Percentiles rank a stretch among this genome's conserved stretches.
Evolutionary conservation across 2,329 filamentous ascomycete species (phyloP).

Genomic region (Penicillium psychrosexuale): DNA sequence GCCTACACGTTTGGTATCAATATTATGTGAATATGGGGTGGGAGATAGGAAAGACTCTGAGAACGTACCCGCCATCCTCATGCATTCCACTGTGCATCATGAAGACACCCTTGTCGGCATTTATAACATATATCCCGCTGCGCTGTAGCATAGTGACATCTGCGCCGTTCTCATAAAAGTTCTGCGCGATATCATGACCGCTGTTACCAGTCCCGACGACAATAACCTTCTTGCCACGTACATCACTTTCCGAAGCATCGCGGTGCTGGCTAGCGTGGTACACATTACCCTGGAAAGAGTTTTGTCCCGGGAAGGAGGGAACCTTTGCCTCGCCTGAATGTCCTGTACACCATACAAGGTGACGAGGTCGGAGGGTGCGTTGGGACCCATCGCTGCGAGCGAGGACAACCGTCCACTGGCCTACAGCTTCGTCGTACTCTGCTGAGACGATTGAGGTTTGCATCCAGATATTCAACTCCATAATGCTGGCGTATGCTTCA

Average conservation of each 20-base stretch:
- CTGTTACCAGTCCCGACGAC: conserved; percentile 52
- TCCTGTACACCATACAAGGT: conserved; percentile 51
- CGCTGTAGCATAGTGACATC: conserved; percentile 56
- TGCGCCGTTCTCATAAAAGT: conserved; percentile 50
- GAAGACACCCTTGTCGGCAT: conserved; percentile 44
- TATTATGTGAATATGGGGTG: no score
- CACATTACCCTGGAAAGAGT: conserved; percentile 43
- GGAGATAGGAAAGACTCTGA: background rate
- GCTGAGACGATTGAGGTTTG: conserved; percentile 41
- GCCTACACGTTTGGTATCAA: conserved; percentile 24
- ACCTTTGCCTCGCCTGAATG: conserved; percentile 44
- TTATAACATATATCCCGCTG: conserved; percentile 51
- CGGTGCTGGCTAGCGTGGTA: conserved; percentile 47
- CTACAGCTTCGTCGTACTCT: conserved; percentile 37
- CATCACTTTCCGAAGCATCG: conserved; percentile 37
- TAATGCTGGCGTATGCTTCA: conserved; percentile 48
- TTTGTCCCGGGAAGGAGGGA: conserved; percentile 42
- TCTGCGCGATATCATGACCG: conserved; percentile 52
- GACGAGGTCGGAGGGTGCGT: conserved; percentile 38
- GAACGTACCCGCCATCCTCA: conserved; percentile 41
- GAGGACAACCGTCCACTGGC: conserved; percentile 41
- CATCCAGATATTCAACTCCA: conserved; percentile 50
- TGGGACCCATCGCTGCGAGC: conserved; percentile 25
- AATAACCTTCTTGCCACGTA: conserved; percentile 46
- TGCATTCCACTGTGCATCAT: conserved; percentile 48